These are phyloP conservation scores for Periconia sp. DNA, from an alignment of 2,329 filamentous ascomycete genomes.

Conservation along the genomic window DNA sequence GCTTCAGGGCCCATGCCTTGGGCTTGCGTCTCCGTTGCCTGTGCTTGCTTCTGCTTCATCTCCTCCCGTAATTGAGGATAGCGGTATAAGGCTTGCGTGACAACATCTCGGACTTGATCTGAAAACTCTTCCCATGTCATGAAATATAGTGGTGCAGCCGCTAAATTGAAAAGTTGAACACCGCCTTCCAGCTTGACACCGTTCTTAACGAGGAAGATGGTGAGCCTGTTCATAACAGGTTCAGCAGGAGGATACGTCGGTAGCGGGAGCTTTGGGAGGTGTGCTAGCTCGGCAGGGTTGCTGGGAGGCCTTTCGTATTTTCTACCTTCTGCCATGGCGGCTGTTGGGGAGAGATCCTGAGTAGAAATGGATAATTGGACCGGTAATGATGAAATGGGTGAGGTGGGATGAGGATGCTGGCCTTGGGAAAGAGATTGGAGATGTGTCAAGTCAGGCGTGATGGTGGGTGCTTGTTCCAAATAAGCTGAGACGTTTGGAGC, in stretches of 20 bases:
- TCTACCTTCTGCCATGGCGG: no score
- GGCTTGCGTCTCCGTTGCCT: neutral
- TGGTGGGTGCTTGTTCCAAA: constrained; percentile 14
- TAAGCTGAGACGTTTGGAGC: constrained; percentile 14
- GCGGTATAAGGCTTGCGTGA: constrained; percentile 15
- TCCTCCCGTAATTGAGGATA: constrained; percentile 18
- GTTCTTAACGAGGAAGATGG: constrained; percentile 74
- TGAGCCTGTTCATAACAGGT: constrained; percentile 52
- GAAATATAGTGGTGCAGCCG: constrained; percentile 17
- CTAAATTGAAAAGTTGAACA: constrained; percentile 11
- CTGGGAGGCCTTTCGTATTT: constrained; percentile 1
- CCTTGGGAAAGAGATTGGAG: neutral
- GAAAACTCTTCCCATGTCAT: constrained; percentile 25
- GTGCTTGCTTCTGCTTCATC: neutral
- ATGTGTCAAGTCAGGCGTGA: neutral
- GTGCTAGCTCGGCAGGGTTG: constrained; percentile 3
- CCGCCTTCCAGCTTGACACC: constrained; percentile 47
- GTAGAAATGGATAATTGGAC: neutral
- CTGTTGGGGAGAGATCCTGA: neutral
- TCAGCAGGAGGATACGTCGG: constrained; percentile 11
- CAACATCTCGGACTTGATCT: constrained; percentile 18
- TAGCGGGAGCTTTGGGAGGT: constrained; percentile 10
- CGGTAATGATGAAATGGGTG: constrained; percentile 1
- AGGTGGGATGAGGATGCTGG: constrained; percentile 3
- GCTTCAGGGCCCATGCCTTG: constrained; percentile 21